Conservation (phyloP, 2,329 filamentous ascomycete species). For the Colletotrichum godetiae region DNA sequence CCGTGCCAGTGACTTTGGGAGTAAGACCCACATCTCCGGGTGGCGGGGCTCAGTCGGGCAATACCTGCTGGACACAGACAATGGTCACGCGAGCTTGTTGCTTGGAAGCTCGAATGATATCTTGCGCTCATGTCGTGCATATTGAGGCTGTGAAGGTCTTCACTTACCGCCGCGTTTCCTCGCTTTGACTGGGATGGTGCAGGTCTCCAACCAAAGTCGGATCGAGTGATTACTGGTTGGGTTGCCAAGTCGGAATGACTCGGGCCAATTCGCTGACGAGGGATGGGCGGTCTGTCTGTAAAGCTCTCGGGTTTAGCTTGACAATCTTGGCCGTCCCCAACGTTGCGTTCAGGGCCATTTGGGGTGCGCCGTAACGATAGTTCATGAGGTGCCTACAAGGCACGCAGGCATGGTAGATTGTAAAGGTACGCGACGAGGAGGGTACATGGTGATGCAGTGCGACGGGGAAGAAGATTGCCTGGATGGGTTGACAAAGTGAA, state of each 20-base stretch:
- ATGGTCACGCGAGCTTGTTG: background rate
- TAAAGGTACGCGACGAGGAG: too few species aligned
- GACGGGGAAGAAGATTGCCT: background rate
- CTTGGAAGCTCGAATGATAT: background rate
- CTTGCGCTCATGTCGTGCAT: background rate
- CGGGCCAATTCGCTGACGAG: too few species aligned
- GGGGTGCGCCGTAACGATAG: too few species aligned
- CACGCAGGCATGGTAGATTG: too few species aligned
- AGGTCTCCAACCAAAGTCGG: background rate
- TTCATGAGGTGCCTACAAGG: too few species aligned
- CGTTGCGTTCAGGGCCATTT: too few species aligned
- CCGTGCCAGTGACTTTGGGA: background rate
- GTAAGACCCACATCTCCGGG: background rate
- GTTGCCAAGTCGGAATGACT: background rate
- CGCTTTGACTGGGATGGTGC: too few species aligned
- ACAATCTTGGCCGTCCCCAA: too few species aligned
- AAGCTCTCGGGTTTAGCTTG: background rate
- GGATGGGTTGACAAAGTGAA: background rate
- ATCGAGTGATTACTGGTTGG: background rate
- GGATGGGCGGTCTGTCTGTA: background rate
- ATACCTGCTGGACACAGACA: too few species aligned
- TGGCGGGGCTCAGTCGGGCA: background rate
- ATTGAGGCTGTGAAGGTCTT: background rate
- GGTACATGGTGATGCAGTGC: background rate
- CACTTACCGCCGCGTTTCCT: too few species aligned